A percentile compares a stretch with the other conserved stretches of the same genome.
Evolutionary conservation across 148 eudicot genomes (phyloP).

Genomic region (Heliosperma pusillum): DNA sequence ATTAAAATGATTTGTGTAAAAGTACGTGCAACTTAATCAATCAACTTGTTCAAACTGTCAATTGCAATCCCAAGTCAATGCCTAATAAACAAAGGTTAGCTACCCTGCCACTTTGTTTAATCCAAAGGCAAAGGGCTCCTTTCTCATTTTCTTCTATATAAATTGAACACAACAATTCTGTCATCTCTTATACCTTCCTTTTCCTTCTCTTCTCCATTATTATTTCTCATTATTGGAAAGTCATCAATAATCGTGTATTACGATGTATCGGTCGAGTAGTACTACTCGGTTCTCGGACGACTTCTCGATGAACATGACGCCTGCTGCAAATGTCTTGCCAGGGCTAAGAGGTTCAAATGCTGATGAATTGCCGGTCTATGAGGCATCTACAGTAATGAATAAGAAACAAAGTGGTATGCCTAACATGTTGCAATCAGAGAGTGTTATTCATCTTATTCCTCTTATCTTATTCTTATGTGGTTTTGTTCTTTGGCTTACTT

Average conservation of each 20-base stretch:
- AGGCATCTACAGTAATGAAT: neutral
- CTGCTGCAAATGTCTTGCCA: slow-evolving; percentile 9
- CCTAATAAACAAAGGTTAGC: neutral
- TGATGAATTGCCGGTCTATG: slow-evolving; percentile 14
- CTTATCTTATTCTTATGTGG: slow-evolving; percentile 13
- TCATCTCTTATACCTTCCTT: neutral
- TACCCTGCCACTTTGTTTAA: neutral
- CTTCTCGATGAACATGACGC: slow-evolving; percentile 15
- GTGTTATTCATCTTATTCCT: slow-evolving; percentile 22
- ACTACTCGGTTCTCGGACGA: slow-evolving; percentile 25
- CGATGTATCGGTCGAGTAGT: slow-evolving; percentile 23
- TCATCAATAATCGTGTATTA: no score
- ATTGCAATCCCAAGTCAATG: slow-evolving; percentile 12
- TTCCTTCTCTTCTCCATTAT: neutral
- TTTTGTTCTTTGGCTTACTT: slow-evolving; percentile 26
- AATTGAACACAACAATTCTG: neutral
- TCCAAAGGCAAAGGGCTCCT: slow-evolving; percentile 12
- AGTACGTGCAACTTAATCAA: slow-evolving; percentile 13
- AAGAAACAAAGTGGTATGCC: slow-evolving; percentile 23
- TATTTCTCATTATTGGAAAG: neutral
- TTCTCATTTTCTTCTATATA: neutral
- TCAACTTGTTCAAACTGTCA: neutral
- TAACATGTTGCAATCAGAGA: slow-evolving; percentile 7
- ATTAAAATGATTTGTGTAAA: neutral
- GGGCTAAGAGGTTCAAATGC: slow-evolving; percentile 15